phyloP scores from a whole-genome alignment of 2,329 filamentous ascomycete species.

The Aspergillus neoniger region DNA sequence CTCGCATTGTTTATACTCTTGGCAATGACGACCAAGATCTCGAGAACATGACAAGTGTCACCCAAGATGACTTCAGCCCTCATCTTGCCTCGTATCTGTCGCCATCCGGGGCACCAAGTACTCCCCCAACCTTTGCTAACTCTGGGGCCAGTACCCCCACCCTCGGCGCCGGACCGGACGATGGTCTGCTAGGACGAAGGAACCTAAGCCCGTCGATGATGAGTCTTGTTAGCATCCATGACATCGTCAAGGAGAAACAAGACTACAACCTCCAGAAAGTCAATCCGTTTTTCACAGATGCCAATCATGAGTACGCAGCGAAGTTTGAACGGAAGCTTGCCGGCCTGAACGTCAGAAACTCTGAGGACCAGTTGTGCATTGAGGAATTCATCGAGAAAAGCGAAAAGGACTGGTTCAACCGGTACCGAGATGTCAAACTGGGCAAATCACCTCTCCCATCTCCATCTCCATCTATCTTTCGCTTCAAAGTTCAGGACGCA shows the following conservation, averaged over 20 bases:
- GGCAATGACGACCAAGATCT: background rate
- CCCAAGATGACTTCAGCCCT: background rate
- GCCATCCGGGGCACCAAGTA: background rate
- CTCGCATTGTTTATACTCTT: background rate
- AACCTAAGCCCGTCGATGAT: conserved; percentile 2
- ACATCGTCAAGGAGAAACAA: conserved; percentile 60
- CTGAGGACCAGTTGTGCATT: conserved; percentile 61
- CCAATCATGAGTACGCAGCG: conserved; percentile 60
- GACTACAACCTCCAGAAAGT: conserved; percentile 65
- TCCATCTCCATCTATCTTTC: conserved; percentile 34
- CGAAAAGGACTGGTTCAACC: conserved; percentile 66
- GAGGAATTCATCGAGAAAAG: conserved; percentile 64
- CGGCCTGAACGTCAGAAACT: conserved; percentile 58
- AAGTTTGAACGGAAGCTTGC: conserved; percentile 60
- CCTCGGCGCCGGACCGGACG: background rate
- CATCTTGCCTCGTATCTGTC: background rate
- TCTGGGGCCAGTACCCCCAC: conserved; percentile 2
- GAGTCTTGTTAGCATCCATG: conserved; percentile 44
- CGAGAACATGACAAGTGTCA: background rate
- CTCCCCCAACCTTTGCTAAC: background rate
- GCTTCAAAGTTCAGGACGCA: conserved; percentile 42
- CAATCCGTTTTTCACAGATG: conserved; percentile 67
- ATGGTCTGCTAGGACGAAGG: background rate
- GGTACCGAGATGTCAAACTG: conserved; percentile 59
- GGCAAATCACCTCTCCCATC: conserved; percentile 46